A percentile compares a stretch with the other conserved stretches of the same genome.
Conservation (phyloP, 805 yeast genomes). For the Lachancea waltii region DNA sequence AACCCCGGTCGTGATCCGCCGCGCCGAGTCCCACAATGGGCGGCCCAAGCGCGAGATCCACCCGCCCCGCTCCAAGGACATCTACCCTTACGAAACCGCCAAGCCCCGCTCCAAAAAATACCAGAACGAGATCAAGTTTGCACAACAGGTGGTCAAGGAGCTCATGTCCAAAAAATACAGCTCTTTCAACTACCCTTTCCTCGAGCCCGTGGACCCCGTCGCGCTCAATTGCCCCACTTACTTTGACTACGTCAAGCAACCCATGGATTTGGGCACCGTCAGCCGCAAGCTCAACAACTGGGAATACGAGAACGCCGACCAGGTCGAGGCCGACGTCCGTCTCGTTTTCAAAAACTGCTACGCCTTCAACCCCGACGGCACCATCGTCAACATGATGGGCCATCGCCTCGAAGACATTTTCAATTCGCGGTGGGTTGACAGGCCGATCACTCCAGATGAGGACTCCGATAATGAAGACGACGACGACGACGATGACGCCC, state of each 20-base stretch:
- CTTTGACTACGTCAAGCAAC: conserved; percentile 76
- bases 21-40: conserved; percentile 70
- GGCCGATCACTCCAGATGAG: conserved; percentile 61
- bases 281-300: conserved; percentile 75
- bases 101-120: conserved; percentile 82
- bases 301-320: conserved; percentile 82
- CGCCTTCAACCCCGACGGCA: conserved; percentile 91
- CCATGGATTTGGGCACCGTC: conserved; percentile 91
- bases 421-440: conserved; percentile 81
- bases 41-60: conserved; percentile 94
- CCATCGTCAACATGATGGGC: conserved; percentile 94
- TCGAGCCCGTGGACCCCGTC: conserved; percentile 92
- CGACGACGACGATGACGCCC: conserved; percentile 31
- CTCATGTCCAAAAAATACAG: conserved; percentile 77
- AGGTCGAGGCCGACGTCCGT: conserved; percentile 76
- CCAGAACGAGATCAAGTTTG: conserved; percentile 83
- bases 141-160: conserved; percentile 77
- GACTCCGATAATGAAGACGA: conserved; percentile 37
- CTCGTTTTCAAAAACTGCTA: conserved; percentile 86
- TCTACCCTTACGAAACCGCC: conserved; percentile 68
- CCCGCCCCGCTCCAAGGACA: conserved; percentile 92
- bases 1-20: conserved; percentile 45
- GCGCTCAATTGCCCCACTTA: conserved; percentile 90
- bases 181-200: conserved; percentile 79
- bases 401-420: conserved; percentile 82